Conservation (phyloP, 129 eudicot species). For the Logfia minima region DNA sequence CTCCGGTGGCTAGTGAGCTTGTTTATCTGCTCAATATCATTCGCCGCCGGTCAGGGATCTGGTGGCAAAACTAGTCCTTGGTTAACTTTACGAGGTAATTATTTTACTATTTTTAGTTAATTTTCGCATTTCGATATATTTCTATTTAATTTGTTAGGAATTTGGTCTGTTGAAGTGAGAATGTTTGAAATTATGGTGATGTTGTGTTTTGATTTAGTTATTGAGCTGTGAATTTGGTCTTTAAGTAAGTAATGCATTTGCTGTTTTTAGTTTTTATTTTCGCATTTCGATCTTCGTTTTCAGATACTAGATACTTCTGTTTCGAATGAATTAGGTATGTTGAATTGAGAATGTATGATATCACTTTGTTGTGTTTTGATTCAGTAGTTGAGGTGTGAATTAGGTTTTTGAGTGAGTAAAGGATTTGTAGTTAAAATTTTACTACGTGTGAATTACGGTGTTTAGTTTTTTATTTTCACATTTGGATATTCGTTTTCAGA, state of each 20-base stretch:
- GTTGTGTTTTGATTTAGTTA: background rate
- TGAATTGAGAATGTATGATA: conserved; percentile 7
- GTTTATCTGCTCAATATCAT: background rate
- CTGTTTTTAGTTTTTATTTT: background rate
- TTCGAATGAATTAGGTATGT: conserved; percentile 10
- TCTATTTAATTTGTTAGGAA: too few relatives aligned
- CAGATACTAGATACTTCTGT: background rate
- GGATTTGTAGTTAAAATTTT: too few relatives aligned
- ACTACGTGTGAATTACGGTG: too few relatives aligned
- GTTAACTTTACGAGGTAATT: background rate
- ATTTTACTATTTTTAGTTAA: background rate
- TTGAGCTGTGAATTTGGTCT: background rate
- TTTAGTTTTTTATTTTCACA: too few relatives aligned
- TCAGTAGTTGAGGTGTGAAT: background rate
- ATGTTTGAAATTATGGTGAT: background rate
- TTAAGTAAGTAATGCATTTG: background rate
- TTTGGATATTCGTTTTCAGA: background rate
- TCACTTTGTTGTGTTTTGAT: background rate
- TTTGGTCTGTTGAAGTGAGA: too few relatives aligned
- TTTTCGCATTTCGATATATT: background rate
- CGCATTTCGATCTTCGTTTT: background rate
- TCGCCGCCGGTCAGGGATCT: background rate
- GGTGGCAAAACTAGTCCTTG: background rate
- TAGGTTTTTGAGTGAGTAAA: background rate
- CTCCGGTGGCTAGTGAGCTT: background rate